Conservation (phyloP, 1,284 basidiomycete species). For the Tilletia horrida region DNA sequence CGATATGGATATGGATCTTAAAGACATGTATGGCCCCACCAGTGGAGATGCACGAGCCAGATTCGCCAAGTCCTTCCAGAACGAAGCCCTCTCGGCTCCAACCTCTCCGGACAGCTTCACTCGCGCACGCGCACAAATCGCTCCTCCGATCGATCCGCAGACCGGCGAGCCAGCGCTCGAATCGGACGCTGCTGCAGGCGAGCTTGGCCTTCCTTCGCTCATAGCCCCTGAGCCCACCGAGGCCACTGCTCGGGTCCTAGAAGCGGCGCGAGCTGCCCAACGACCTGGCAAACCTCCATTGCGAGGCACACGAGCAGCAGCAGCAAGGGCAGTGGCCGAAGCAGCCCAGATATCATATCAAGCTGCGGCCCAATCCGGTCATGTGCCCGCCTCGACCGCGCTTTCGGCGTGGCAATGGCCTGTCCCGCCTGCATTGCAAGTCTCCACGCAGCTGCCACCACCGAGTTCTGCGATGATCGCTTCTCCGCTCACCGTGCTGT, state of each 20-base stretch:
- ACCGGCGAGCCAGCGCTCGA: slow-evolving; percentile 6
- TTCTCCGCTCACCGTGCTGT: no score
- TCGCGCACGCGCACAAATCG: slow-evolving; percentile 11
- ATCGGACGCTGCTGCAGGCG: not conserved
- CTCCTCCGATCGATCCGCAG: not conserved
- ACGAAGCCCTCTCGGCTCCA: not conserved
- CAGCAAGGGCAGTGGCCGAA: not conserved
- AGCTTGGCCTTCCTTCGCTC: slow-evolving; percentile 13
- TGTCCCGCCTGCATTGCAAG: not conserved
- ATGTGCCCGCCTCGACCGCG: not conserved
- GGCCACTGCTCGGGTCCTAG: slow-evolving; percentile 12
- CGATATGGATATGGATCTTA: not conserved
- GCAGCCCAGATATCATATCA: slow-evolving; percentile 10
- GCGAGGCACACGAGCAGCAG: not conserved
- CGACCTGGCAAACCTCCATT: not conserved
- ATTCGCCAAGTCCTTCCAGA: not conserved
- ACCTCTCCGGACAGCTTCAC: slow-evolving; percentile 10
- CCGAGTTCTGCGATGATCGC: no score
- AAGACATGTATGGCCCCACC: not conserved
- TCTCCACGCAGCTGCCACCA: no score
- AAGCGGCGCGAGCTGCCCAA: not conserved
- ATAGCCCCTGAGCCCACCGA: slow-evolving; percentile 14
- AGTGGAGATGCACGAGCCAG: not conserved
- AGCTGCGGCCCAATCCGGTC: slow-evolving; percentile 7
- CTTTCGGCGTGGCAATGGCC: not conserved